Evolutionary conservation across 192 early-diverging fungal species (phyloP), one percentile per base, ranked within the genome.

Genomic region (Thamnidium elegans): DNA sequence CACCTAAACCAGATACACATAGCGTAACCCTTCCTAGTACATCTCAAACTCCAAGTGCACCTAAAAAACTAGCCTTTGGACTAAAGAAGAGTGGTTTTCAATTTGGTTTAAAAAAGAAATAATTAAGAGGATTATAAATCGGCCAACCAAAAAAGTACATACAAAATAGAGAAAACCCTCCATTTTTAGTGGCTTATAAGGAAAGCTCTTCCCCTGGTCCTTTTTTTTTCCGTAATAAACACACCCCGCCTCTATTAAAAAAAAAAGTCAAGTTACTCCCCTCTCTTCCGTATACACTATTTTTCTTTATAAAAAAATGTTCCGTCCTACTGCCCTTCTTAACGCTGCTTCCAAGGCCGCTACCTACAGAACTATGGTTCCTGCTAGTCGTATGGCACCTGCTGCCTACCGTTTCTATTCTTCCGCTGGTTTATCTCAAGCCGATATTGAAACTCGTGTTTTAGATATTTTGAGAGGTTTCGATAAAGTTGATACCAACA

Each of bases 401-500:
- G 55, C 73, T 51, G 78, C 73, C 65, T 75, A 77, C 68, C 90
- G 93, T 66, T 82, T 82, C 70, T 96, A 91, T 83, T 86, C 89
- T 45, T 87, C 85, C 3, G 86, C 78, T 58, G 85, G 77, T 26
- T 85, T 94, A 30, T 69, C 84, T 60, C 79, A 87, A 52, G 70
- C 76, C 53, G 79, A 84, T 51, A 87, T 99, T 66, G 87, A 97
- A 83, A 78, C 85, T 72, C 85, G 95, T 62, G 89, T 99, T 61
- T 78, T 97, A 66, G 86, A 90, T 51, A 84, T 99, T 31, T 75
- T 99, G 60, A 87, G 86, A 73, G 94, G 91, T 70, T 99, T 99
- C 80, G 95, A 96, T 76, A 99, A 99, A 84, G 91, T 99, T 71
- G 90, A 94, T 70, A 76, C 83, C 43, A 71, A 79, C 69, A 96